Conservation (phyloP, 495 filamentous ascomycete species). For the Aspergillus wentii region DNA sequence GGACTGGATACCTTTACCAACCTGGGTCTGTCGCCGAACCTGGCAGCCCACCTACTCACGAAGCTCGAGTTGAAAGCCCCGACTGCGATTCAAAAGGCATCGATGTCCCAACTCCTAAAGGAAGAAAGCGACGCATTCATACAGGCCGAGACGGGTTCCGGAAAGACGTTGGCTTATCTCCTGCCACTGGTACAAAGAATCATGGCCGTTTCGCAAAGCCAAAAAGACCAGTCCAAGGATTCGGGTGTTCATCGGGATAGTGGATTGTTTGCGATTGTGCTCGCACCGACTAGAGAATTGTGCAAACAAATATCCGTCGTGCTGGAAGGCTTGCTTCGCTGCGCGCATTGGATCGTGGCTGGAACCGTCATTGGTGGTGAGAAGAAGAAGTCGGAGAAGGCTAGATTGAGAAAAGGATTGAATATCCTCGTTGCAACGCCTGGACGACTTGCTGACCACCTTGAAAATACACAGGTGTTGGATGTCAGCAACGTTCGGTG, state of each 20-base stretch:
- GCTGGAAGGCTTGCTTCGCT: conserved; percentile 73
- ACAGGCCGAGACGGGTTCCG: conserved; percentile 94
- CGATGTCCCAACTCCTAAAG: conserved; percentile 71
- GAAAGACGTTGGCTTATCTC: conserved; percentile 92
- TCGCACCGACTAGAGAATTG: conserved; percentile 89
- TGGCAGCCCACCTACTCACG: conserved; percentile 77
- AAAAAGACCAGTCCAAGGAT: conserved; percentile 26
- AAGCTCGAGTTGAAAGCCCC: conserved; percentile 88
- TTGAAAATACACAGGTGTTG: conserved; percentile 84
- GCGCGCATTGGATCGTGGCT: conserved; percentile 83
- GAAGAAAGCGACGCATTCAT: conserved; percentile 91
- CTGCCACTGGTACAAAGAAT: conserved; percentile 87
- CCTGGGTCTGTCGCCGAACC: conserved; percentile 68
- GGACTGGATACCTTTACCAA: conserved; percentile 78
- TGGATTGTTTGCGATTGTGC: conserved; percentile 84
- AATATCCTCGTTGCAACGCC: conserved; percentile 96
- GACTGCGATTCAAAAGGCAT: conserved; percentile 88
- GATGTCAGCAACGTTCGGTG: conserved; percentile 86
- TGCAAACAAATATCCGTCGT: conserved; percentile 89
- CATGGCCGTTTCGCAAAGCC: conserved; percentile 58
- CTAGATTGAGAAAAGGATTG: conserved; percentile 82
- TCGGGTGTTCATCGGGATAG: conserved; percentile 66
- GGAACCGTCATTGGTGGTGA: conserved; percentile 93
- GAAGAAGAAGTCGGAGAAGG: conserved; percentile 96
- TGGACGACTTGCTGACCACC: conserved; percentile 81